Conservation (phyloP, 208 protist genomes). For the Trypanosoma caninum region DNA sequence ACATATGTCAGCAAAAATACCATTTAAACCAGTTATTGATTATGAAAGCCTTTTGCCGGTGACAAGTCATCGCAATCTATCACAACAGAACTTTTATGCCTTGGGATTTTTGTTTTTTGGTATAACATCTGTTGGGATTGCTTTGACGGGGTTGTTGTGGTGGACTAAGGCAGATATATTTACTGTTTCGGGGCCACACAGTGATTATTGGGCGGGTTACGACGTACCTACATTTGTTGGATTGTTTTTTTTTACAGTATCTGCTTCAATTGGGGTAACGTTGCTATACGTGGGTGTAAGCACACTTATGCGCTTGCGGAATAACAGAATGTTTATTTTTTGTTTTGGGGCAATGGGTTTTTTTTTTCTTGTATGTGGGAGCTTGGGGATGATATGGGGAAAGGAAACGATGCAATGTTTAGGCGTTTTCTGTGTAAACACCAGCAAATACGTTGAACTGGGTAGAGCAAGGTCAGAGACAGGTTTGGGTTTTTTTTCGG, state of each 20-base stretch:
- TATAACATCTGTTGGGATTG: background rate
- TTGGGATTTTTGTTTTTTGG: background rate
- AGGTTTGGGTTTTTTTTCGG: conserved; percentile 22
- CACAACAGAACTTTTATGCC: too few species aligned
- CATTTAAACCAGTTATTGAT: too few species aligned
- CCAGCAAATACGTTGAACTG: conserved; percentile 5
- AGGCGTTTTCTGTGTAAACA: conserved; percentile 35
- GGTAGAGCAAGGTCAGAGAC: conserved; percentile 14
- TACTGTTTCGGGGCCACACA: conserved; percentile 6
- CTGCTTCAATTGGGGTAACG: conserved; percentile 11
- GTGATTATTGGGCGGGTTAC: conserved; percentile 19
- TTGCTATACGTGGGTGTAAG: conserved; percentile 18
- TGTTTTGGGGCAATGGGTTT: conserved; percentile 5
- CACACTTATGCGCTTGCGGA: background rate
- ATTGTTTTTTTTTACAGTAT: conserved; percentile 21
- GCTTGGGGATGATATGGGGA: conserved; percentile 25
- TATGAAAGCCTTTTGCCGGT: too few species aligned
- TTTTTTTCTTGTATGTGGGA: conserved; percentile 14
- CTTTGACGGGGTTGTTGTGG: conserved; percentile 1
- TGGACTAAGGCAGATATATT: conserved; percentile 22
- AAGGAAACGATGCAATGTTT: conserved; percentile 22
- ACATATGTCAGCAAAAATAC: too few species aligned
- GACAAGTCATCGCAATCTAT: too few species aligned
- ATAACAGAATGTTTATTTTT: background rate
- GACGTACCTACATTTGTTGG: conserved; percentile 19